Evolutionary conservation across 164 flowering plant genomes (phyloP).

Genomic region (Stephania yunnanensis): DNA sequence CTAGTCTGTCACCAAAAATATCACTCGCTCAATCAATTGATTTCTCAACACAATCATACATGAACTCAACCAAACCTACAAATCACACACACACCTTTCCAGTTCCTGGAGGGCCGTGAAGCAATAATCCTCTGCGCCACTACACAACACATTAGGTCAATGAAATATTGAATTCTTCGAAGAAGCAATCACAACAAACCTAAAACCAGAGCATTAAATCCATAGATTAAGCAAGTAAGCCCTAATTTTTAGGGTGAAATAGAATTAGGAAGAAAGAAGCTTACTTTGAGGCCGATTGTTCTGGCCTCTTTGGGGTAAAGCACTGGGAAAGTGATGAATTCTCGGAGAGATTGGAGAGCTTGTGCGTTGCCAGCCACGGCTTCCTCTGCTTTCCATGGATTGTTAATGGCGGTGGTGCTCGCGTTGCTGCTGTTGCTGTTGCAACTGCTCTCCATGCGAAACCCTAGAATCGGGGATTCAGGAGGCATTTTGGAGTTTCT

Average conservation of each 20-base stretch:
- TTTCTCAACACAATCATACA: neutral
- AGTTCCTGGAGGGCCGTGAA: constrained; percentile 94
- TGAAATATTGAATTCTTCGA: neutral
- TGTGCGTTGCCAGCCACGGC: constrained; percentile 65
- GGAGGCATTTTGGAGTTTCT: too few species aligned
- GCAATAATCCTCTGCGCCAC: constrained; percentile 90
- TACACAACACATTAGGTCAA: constrained; percentile 21
- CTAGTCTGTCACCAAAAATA: constrained; percentile 55
- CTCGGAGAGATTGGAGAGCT: constrained; percentile 77
- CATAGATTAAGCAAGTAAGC: neutral
- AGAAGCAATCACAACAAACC: too few species aligned
- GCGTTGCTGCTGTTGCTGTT: constrained; percentile 2
- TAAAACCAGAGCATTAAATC: too few species aligned
- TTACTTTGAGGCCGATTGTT: constrained; percentile 68
- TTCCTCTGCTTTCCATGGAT: constrained; percentile 63
- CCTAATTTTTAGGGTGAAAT: too few species aligned
- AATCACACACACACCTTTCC: constrained; percentile 79
- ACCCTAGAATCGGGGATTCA: neutral
- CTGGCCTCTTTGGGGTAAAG: constrained; percentile 41
- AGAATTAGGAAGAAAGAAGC: neutral
- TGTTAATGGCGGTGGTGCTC: constrained; percentile 1
- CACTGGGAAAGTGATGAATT: constrained; percentile 65
- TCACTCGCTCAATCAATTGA: neutral
- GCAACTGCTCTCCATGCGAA: constrained; percentile 23
- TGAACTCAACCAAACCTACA: neutral